These are phyloP conservation scores for Candida anglica DNA, from an alignment of 805 yeast species.

Conservation along the genomic window DNA sequence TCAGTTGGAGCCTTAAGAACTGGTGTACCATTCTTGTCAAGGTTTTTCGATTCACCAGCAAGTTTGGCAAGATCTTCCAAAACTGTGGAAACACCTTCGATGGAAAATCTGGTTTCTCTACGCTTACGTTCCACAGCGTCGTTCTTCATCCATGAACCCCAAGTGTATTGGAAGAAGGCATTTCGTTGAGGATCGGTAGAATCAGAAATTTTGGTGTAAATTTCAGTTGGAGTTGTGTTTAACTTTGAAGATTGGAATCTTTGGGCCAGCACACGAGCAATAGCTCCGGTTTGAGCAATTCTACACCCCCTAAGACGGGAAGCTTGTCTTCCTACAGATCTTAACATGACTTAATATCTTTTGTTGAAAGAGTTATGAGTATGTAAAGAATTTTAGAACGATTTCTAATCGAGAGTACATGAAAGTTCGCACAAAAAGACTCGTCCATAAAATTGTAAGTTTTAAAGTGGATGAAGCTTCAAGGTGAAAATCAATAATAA, in stretches of 20 bases:
- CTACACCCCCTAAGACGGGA: background rate
- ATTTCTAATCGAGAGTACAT: too few relatives aligned
- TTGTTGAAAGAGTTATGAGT: too few relatives aligned
- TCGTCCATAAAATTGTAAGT: too few relatives aligned
- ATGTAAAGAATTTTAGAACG: too few relatives aligned
- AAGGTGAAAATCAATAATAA: too few relatives aligned
- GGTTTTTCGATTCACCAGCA: too few relatives aligned
- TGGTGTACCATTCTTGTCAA: slow-evolving; percentile 16
- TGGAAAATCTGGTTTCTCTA: slow-evolving; percentile 76
- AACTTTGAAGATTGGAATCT: slow-evolving; percentile 7
- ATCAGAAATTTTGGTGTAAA: slow-evolving; percentile 55
- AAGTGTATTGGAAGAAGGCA: slow-evolving; percentile 78
- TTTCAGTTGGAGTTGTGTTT: slow-evolving; percentile 27
- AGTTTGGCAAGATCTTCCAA: slow-evolving; percentile 40
- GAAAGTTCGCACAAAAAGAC: too few relatives aligned
- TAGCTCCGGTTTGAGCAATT: background rate
- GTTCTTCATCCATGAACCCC: slow-evolving; percentile 93
- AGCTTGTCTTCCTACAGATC: background rate
- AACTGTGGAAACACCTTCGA: slow-evolving; percentile 67
- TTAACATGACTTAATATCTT: too few relatives aligned
- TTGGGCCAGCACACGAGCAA: background rate
- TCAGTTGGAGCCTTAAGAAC: slow-evolving; percentile 30
- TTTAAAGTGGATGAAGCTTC: too few relatives aligned
- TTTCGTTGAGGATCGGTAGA: slow-evolving; percentile 64
- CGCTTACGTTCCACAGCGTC: slow-evolving; percentile 70